Conservation (phyloP, 2,329 filamentous ascomycete genomes). For the Verruconis gallopava region DNA sequence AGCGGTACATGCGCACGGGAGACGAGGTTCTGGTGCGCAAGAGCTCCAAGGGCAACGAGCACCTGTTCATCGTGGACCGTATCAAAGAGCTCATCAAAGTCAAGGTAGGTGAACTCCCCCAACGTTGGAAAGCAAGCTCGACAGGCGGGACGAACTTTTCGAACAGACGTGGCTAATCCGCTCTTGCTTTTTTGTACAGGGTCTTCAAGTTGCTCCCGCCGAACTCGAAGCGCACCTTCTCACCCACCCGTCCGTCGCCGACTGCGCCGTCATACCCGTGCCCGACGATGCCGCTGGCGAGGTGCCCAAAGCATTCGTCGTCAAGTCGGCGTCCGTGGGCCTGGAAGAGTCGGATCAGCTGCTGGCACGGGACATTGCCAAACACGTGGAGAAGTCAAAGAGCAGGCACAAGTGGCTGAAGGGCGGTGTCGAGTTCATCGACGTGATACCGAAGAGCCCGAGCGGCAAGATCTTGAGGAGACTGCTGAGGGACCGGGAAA, state of each 20-base stretch:
- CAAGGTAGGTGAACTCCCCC: conserved; percentile 38
- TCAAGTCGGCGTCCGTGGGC: conserved; percentile 41
- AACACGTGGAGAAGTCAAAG: conserved; percentile 48
- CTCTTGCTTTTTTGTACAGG: too few species aligned
- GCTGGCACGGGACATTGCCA: conserved; percentile 38
- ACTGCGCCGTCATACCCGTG: conserved; percentile 66
- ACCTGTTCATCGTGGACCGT: conserved; percentile 74
- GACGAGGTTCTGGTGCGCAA: conserved; percentile 65
- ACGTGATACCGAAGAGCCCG: conserved; percentile 45
- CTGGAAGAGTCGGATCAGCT: conserved; percentile 39
- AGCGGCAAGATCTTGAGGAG: conserved; percentile 51
- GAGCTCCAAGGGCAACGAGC: conserved; percentile 53
- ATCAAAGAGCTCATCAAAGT: conserved; percentile 70
- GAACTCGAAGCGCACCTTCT: conserved; percentile 73
- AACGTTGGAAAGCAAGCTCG: too few species aligned
- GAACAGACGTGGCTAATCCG: too few species aligned
- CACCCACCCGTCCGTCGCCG: conserved; percentile 59
- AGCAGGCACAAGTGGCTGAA: conserved; percentile 49
- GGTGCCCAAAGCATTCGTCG: conserved; percentile 50
- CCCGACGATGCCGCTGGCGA: conserved; percentile 50
- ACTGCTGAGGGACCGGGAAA: conserved; percentile 61
- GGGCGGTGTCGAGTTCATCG: conserved; percentile 41
- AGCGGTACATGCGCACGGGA: conserved; percentile 65
- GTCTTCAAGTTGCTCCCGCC: conserved; percentile 69
- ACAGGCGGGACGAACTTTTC: too few species aligned